phyloP scores from a whole-genome alignment of 2,329 filamentous ascomycete genomes.

The Thielaviopsis euricoi region DNA sequence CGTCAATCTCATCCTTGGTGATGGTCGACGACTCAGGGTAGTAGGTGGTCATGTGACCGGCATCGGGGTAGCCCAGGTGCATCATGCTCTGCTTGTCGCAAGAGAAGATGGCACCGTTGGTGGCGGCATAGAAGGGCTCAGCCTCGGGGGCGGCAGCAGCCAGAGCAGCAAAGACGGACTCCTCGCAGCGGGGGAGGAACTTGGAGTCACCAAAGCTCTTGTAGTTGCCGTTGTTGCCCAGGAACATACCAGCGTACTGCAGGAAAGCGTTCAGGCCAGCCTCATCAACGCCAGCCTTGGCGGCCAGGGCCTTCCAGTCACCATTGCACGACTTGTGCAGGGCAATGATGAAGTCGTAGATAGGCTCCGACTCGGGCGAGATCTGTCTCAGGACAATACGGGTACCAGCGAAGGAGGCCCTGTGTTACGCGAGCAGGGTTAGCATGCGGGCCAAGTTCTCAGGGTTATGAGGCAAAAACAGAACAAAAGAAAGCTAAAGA shows the following conservation, averaged over 20 bases:
- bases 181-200: slow-evolving; percentile 57
- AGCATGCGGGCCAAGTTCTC: not conserved
- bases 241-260: slow-evolving; percentile 62
- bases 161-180: slow-evolving; percentile 47
- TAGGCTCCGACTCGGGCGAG: slow-evolving; percentile 64
- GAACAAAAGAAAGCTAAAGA: not conserved
- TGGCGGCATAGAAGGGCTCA: slow-evolving; percentile 47
- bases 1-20: slow-evolving; percentile 57
- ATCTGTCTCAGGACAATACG: slow-evolving; percentile 67
- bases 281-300: slow-evolving; percentile 46
- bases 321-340: slow-evolving; percentile 50
- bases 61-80: slow-evolving; percentile 59
- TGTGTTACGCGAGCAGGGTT: slow-evolving; percentile 19
- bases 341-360: slow-evolving; percentile 65
- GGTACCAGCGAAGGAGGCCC: slow-evolving; percentile 60
- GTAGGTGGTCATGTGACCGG: slow-evolving; percentile 66
- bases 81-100: slow-evolving; percentile 46
- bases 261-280: slow-evolving; percentile 52
- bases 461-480: not conserved
- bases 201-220: slow-evolving; percentile 78
- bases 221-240: slow-evolving; percentile 71
- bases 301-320: slow-evolving; percentile 52
- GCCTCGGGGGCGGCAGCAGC: slow-evolving; percentile 44
- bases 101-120: slow-evolving; percentile 57
- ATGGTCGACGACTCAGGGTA: slow-evolving; percentile 63